A percentile compares a stretch with the other conserved stretches of the same genome.
These are phyloP conservation scores for Tulasnella calospora DNA, from an alignment of 768 basidiomycete genomes.

Conservation along the genomic window DNA sequence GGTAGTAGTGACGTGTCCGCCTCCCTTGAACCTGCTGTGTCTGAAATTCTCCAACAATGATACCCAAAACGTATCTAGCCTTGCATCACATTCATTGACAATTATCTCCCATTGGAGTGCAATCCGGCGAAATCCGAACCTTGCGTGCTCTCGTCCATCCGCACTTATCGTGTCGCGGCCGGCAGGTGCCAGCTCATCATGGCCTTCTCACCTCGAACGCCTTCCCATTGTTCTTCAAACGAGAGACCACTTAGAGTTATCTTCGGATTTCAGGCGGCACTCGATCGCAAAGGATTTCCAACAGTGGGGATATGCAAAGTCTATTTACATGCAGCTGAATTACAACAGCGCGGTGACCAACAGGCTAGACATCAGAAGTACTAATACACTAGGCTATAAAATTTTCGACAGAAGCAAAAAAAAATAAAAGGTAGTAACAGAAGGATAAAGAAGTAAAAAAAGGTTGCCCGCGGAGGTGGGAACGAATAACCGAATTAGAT, in stretches of 20 bases:
- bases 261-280: neutral
- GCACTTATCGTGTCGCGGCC: neutral
- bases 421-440: neutral
- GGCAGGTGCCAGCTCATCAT: neutral
- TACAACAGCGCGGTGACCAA: slow-evolving; percentile 10
- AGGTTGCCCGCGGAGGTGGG: slow-evolving; percentile 5
- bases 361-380: neutral
- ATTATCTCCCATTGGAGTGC: neutral
- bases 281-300: neutral
- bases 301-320: slow-evolving; percentile 1
- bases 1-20: neutral
- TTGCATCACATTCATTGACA: neutral
- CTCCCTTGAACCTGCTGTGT: slow-evolving; percentile 6
- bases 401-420: neutral
- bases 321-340: slow-evolving; percentile 10
- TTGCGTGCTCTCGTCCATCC: neutral
- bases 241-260: neutral
- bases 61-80: neutral
- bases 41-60: neutral
- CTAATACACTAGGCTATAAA: slow-evolving; percentile 4
- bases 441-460: slow-evolving; percentile 2
- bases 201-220: neutral
- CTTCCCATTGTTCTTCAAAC: slow-evolving; percentile 1
- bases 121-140: neutral
- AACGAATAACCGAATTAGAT: neutral